Base-by-base conservation (phyloP, 1,284 basidiomycete species). In the Golubevia sp. region DNA sequence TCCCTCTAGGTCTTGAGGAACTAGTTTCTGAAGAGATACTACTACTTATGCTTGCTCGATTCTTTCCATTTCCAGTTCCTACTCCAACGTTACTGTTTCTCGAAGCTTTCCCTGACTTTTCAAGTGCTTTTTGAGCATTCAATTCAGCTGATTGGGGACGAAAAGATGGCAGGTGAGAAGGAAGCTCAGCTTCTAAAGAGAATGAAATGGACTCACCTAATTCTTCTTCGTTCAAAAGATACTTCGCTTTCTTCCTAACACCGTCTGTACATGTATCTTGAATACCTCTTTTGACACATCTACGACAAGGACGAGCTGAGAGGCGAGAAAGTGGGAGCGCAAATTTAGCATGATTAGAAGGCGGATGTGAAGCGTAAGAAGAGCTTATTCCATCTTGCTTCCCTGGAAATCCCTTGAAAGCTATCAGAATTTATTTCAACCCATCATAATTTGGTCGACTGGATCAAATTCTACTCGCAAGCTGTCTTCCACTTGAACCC, bases 161-260 rank as follows among this genome's bases (percentile, higher is more conserved):
- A 52, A 1, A 52, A 52, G 13, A 52, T 1, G 20, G 20, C 18
- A 15, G 11, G 57, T 6, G 53, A 18, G 48, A 18, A 11, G 11
- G 18, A 18, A 11, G 54, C 59, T 20, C 51, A 0, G 3, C 34
- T 24, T 24, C 34, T 21, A 20, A 57, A 26, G 11, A n/a, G n/a
- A 20, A 50, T n/a, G 18, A 30, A 44, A 7, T 48, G 6, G n/a
- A 50, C 64, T 55, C 52, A 50, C 55, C 23, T 3, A 81, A 61
- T 60, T 82, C 80, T 27, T 80, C 77, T 34, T 83, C 80, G 38
- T 79, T 79, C 8, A 83, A 68, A 53, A 83, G 88, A 84, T 98
- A 99, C 84, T 99, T 99, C 24, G 96, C 96, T 85, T 97, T 97
- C 86, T 99, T 99, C 71, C 96, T 89, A 70, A 93, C 91, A 0